Evolutionary conservation across 2,329 filamentous ascomycete genomes (phyloP).

Genomic region (Pestalotiopsis sp.): DNA sequence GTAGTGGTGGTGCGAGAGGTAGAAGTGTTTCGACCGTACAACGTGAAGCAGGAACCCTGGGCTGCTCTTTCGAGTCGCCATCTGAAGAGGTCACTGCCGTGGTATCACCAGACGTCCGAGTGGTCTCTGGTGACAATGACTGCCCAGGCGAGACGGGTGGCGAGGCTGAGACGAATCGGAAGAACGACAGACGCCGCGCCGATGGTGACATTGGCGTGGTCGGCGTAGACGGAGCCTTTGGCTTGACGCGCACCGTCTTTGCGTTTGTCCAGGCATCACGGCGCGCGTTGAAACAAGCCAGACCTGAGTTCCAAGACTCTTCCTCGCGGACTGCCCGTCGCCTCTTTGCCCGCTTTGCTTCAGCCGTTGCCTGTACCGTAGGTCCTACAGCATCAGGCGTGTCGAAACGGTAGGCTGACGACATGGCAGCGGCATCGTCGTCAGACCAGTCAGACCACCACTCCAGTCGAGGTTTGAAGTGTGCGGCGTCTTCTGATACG

Average conservation of each 20-base stretch:
- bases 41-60: slow-evolving; percentile 36
- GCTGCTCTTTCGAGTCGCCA: slow-evolving; percentile 39
- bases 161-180: slow-evolving; percentile 42
- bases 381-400: slow-evolving; percentile 49
- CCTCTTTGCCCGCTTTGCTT: slow-evolving; percentile 57
- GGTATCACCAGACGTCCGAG: slow-evolving; percentile 36
- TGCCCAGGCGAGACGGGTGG: slow-evolving; percentile 23
- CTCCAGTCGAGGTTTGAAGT: slow-evolving; percentile 54
- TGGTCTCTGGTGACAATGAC: slow-evolving; percentile 29
- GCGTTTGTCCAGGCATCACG: slow-evolving; percentile 88
- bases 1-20: slow-evolving; percentile 72
- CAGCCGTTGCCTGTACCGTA: slow-evolving; percentile 42
- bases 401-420: slow-evolving; percentile 56
- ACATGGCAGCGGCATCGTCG: slow-evolving; percentile 42
- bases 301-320: slow-evolving; percentile 77
- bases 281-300: slow-evolving; percentile 77
- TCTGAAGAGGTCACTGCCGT: slow-evolving; percentile 45
- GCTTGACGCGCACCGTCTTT: slow-evolving; percentile 57
- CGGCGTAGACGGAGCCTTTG: slow-evolving; percentile 40
- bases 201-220: slow-evolving; percentile 39
- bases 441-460: slow-evolving; percentile 63
- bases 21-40: slow-evolving; percentile 66
- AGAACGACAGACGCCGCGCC: slow-evolving; percentile 54
- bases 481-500: slow-evolving; percentile 55
- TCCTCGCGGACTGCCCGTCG: slow-evolving; percentile 64